Base-by-base conservation (phyloP, 2,329 filamentous ascomycete species). In the Fusarium agapanthi region DNA sequence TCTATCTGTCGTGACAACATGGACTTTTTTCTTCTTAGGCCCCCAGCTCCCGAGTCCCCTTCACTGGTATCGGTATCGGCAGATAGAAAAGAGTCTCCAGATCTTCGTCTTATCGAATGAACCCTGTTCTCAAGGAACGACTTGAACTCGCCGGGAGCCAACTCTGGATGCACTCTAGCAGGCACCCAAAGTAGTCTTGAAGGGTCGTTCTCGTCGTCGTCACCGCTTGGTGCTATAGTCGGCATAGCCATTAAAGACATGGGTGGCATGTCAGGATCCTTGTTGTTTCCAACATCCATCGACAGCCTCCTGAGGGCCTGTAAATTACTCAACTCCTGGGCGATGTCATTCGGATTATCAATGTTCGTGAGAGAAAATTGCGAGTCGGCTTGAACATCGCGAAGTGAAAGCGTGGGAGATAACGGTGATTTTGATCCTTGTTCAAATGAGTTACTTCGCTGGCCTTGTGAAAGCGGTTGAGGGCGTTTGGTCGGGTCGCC, bases 81-180 rank as follows among this genome's bases (percentile, higher is more conserved):
- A 35, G 90, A 89, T 51, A 95, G 83, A 41, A 86, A 86, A 71
- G 87, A 91, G 74, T 91, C 94, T 30, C 92, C 92, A 2, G 95
- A 97, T 76, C 93, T 90, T 74, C 95, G 88, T 80, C 94, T 92
- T 76, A 98, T 97, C 40, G 93, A 92, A 75, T 97, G 93, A 18
- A 98, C 94, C 78, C 95, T 91, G 71, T 95, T 97, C 78, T 99
- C 95, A 5, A 99, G 88, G 75, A 98, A 99, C 3, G 92, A 95
- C 82, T 97, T 98, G 86, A 98, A 99, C 76, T 98, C 96, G 79
- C 93, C 95, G 3, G 96, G 96, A 6, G 96, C 96, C 54, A 99
- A 86, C 82, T 99, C 96, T 2, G 96, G 96, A 77, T 99, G 96
- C 34, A 99, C 88, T 65, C 95, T 90, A 30, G 96, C 96, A 10